Conservation (phyloP, 495 filamentous ascomycete genomes). For the Aspergillus avenaceus region DNA sequence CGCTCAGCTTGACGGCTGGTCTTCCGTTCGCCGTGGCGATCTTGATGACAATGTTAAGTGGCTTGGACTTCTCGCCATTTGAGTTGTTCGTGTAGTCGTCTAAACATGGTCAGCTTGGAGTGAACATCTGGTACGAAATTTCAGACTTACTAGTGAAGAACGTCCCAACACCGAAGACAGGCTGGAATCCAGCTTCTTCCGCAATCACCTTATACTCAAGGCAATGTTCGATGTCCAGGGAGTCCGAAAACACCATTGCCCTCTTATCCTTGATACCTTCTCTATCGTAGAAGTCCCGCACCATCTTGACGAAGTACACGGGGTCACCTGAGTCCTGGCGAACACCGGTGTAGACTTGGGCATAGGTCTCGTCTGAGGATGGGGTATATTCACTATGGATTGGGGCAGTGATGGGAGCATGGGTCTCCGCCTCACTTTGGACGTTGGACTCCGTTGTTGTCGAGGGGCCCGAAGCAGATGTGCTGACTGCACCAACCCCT, state of each 20-base stretch:
- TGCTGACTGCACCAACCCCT: constrained; percentile 24
- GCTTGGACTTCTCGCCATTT: constrained; percentile 77
- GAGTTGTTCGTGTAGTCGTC: constrained; percentile 73
- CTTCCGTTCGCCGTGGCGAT: constrained; percentile 75
- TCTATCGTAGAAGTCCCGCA: constrained; percentile 80
- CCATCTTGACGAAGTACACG: constrained; percentile 70
- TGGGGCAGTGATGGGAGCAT: constrained; percentile 26
- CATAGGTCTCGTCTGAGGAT: constrained; percentile 56
- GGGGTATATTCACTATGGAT: constrained; percentile 6
- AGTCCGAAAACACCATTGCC: constrained; percentile 96
- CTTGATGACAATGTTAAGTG: constrained; percentile 98
- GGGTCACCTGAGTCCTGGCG: constrained; percentile 96
- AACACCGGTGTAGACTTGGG: constrained; percentile 80
- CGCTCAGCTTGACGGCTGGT: constrained; percentile 92
- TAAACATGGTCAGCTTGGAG: constrained; percentile 17
- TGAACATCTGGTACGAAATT: background rate
- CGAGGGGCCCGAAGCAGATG: constrained; percentile 26
- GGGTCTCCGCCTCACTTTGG: constrained; percentile 25
- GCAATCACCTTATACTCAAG: constrained; percentile 81
- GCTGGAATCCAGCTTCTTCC: constrained; percentile 73
- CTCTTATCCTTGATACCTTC: constrained; percentile 77
- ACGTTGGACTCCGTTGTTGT: constrained; percentile 20
- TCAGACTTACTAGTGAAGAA: constrained; percentile 74
- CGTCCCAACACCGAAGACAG: constrained; percentile 89
- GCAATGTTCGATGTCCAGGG: constrained; percentile 84